Evolutionary conservation across 163 green algal genomes (phyloP), one percentile per base, ranked within the genome.

Genomic region (Coccomyxa subellipsoidea): DNA sequence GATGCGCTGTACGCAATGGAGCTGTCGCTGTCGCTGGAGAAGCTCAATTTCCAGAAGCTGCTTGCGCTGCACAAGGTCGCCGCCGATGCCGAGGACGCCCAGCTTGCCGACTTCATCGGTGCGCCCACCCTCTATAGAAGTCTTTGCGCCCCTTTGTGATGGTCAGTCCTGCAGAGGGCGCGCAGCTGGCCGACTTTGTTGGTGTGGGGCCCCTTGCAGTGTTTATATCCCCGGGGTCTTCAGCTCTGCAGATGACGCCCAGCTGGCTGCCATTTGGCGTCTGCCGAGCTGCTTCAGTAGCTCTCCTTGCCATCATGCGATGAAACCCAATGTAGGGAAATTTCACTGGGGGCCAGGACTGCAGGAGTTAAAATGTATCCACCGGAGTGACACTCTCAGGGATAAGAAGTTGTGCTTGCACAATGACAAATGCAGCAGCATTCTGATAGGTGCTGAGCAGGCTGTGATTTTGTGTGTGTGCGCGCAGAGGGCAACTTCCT

Each of bases 71-170:
- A 96, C 73, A 83, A 91, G 27, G 84, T 98, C n/a, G 94, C 96
- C 0, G 92, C 94, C 36, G 92, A 96, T 79, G 77, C 91, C 66
- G 90, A 90, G 2, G 96, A 99, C 81, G 85, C 92, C 12, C 80
- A 92, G 85, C 91, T 98, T 90, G 86, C 80, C 23, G 94, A 98
- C 88, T 99, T 97, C 79, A 84, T 97, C 15, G 80, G 66, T 73
- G n/a, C n/a, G n/a, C 29, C 29, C 18, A 18, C 27, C 66, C 47
- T 59, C 47, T n/a, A n/a, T 66, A 18, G 12, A 18, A 12, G 12
- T 66, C 47, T 66, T 18, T 29, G 47, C 12, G 18, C 12, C 12
- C 47, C 47, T 66, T 66, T 66, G 12, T 29, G 12, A 66, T 29
- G 12, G 12, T 29, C 47, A 66, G 47, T 18, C 18, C 47, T 29